Base-by-base conservation (phyloP, 208 protist species). In the Acanthamoeba lenticulata region DNA sequence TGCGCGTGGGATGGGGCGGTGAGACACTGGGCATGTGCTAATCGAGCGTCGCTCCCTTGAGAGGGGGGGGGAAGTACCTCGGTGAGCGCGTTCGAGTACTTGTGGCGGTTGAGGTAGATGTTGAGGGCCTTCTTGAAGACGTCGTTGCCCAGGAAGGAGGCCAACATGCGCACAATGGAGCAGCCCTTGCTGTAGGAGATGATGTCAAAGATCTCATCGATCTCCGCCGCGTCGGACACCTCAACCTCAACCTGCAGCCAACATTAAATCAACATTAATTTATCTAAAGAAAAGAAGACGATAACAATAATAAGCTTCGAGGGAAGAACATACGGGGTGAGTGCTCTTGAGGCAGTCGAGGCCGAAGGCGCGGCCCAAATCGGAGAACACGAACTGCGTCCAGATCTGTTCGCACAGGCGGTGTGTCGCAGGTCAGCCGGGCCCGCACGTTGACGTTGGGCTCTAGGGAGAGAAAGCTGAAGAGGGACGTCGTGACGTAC, bases 71-170 rank as follows among this genome's bases (percentile, higher is more conserved):
- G 98, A 19, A 99, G 95, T 95, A 99, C 98, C 83, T 97, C 96
- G 44, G 98, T 99, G 74, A 96, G 97, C 24, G 98, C 98, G 90
- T 99, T 99, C 40, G 94, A 92, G 95, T 98, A 99, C 34, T 94
- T 94, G 95, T 98, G 97, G 93, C 97, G 98, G 42, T 97, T 97
- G 45, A 99, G 98, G 97, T 99, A 99, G 86, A 97, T 94, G 2
- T 96, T 96, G 49, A 99, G 94, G 57, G 98, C 98, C 32, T 97
- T 88, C 29, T 96, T 95, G 97, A 99, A 99, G 77, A 96, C 97
- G 7, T 97, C 96, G 29, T 97, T 94, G 40, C 98, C 99, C 3
- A 99, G 95, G 55, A 47, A 94, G 19, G 32, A 69, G 29, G 74
- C 90, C 17, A 97, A 85, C 94, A 96, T 95, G 13, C 36, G 67